Conservation (phyloP, 805 yeast species). For the Teunomyces panamensis region DNA sequence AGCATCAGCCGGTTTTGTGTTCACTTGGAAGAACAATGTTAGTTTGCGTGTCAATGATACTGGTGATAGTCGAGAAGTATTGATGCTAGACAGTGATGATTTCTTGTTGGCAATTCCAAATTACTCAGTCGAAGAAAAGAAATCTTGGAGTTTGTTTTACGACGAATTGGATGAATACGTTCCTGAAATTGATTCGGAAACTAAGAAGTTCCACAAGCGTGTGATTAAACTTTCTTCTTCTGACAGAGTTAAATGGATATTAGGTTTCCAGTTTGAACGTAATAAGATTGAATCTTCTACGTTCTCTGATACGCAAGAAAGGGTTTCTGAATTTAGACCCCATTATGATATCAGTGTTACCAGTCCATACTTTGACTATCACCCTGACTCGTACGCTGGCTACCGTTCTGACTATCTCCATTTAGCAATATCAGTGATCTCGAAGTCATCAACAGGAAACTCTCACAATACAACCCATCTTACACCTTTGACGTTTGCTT, state of each 20-base stretch:
- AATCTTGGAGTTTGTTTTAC: constrained; percentile 38
- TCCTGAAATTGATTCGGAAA: constrained; percentile 21
- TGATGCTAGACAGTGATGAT: constrained; percentile 52
- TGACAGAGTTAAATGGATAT: constrained; percentile 72
- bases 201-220: constrained; percentile 34
- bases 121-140: constrained; percentile 34
- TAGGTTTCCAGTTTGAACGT: constrained; percentile 73
- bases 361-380: constrained; percentile 53
- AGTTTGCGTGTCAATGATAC: constrained; percentile 49
- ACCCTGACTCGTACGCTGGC: constrained; percentile 75
- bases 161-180: constrained; percentile 18
- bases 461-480: constrained; percentile 35
- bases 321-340: constrained; percentile 50
- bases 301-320: constrained; percentile 38
- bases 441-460: constrained; percentile 28
- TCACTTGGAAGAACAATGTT: constrained; percentile 60
- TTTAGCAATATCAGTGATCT: constrained; percentile 38
- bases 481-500: constrained; percentile 36
- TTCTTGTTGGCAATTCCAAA: constrained; percentile 59
- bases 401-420: constrained; percentile 84
- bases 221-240: constrained; percentile 54
- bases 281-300: constrained; percentile 33
- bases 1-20: constrained; percentile 59
- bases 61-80: constrained; percentile 46
- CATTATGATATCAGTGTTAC: constrained; percentile 64